Base-by-base conservation (phyloP, 495 filamentous ascomycete species). In the Haplographium delicatum region DNA sequence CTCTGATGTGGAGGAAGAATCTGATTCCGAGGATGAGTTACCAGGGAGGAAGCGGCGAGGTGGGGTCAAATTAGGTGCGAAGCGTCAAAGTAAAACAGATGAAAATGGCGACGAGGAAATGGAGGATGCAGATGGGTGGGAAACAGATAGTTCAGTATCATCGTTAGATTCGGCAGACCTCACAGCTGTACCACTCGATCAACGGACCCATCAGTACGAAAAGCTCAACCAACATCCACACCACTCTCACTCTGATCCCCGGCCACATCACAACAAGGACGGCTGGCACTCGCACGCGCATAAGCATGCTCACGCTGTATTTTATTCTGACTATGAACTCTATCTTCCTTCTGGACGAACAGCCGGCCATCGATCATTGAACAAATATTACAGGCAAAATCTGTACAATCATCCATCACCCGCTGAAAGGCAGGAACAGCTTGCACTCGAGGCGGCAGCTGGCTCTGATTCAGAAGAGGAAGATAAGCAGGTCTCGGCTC, bases 371-470 rank as follows among this genome's bases (percentile, higher is more conserved):
- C 81, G 93, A 46, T 90, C 87, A 6, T 71, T 95, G 13, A 82
- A 85, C 52, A 78, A 75, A 44, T 96, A 95, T 68, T 98, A 81
- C 68, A 85, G 89, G 42, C 93, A 98, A 70, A 96, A 97, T 68
- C 72, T 97, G 27, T 84, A 88, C 71, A 85, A 74, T 65, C 79
- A 94, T 68, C 88, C 87, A 3, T 78, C 83, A 4, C 65, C 79
- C 0, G 78, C 80, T 13, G 89, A 94, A 63, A 78, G 78, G 37
- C 68, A 75, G 61, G 71, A 79, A 70, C 65, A 71, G 64, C 53
- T 73, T 47, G 78, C 79, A 26, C 72, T 78, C 19, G 76, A 82
- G 53, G 72, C 65, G 19, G 68, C 63, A 38, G 62, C 58, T 19
- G 45, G 55, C 15, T 59, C 62, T 15, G 67, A 67, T 27, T 64